Base-by-base conservation (phyloP, 1,139 yeast genomes). In the Saccharomyces hybrid region DNA sequence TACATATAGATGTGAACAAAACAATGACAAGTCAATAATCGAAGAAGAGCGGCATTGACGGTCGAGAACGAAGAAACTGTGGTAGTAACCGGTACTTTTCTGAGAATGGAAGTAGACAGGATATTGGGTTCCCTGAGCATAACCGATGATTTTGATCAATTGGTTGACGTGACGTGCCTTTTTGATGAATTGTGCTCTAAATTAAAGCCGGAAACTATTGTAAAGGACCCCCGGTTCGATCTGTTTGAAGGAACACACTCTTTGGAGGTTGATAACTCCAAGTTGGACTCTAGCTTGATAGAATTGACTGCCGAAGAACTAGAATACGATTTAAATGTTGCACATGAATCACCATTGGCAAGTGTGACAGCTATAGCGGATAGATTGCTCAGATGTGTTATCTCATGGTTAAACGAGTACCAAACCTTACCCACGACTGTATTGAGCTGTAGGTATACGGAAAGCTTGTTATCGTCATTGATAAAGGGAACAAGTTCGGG, bases 181-280 rank as follows among this genome's bases (percentile, higher is more conserved):
- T 61, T 82, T 28, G 70, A 73, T 44, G 58, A 60, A 2, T 70
- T 77, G 34, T 61, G 76, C 26, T 55, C 59, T 11, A 57, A 59
- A 5, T 66, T 81, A 47, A 63, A 68, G 34, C 71, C 75, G 34
- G 73, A 64, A 47, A 59, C 73, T 49, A 82, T 86, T 20, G 77
- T 81, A 3, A 81, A 81, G 61, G 75, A 79, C 2, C 74, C 78
- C 0, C 66, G 69, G 42, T 85, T 85, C 67, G 80, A 83, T 56
- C 69, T 85, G 42, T 74, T 85, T 54, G 88, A 84, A 62, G 91
- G 91, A 0, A 84, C 95, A 0, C 80, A 88, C 61, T 90, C 95
- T 0, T 70, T 85, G 53, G 95, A 86, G 65, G 77, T 82, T 5
- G 71, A 77, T 54, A 85, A 85, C 62, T 71, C 75, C n/a, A 78